Percentiles rank a stretch among this genome's conserved stretches.
These are phyloP conservation scores for Thalassiosira exigua DNA, from an alignment of 352 stramenopile species.

Conservation along the genomic window DNA sequence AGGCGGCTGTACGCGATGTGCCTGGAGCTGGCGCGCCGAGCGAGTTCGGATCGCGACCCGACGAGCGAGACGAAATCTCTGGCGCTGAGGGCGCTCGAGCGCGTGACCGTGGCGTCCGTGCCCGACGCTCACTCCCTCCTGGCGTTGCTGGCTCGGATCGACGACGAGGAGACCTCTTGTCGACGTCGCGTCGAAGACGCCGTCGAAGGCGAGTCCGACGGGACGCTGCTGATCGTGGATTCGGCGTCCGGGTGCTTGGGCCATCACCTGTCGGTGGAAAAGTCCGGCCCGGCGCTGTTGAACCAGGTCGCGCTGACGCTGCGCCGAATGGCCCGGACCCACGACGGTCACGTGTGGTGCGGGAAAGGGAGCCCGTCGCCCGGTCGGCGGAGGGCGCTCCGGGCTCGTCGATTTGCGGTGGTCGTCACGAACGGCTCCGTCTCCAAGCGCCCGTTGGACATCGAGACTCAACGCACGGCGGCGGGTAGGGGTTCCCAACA, in stretches of 20 bases:
- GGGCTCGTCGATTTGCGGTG: constrained; percentile 47
- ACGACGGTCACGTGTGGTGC: constrained; percentile 24
- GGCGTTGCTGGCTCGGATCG: constrained; percentile 47
- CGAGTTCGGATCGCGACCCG: background rate
- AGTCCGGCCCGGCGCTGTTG: constrained; percentile 24
- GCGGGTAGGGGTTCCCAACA: background rate
- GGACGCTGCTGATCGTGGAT: constrained; percentile 54
- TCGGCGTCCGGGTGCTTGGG: constrained; percentile 58
- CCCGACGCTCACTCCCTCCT: constrained; percentile 53
- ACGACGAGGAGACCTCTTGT: constrained; percentile 28
- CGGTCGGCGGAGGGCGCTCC: background rate
- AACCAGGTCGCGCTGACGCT: constrained; percentile 57
- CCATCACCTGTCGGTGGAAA: constrained; percentile 43
- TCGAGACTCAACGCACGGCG: background rate
- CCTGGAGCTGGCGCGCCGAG: constrained; percentile 10
- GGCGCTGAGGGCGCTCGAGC: constrained; percentile 25
- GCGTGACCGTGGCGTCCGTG: constrained; percentile 28
- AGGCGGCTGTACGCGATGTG: constrained; percentile 42
- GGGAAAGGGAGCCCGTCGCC: background rate
- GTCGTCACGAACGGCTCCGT: constrained; percentile 64
- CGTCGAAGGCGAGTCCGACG: constrained; percentile 6
- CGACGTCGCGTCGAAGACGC: background rate
- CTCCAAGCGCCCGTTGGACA: constrained; percentile 24
- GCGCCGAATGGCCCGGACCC: constrained; percentile 42
- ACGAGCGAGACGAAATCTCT: constrained; percentile 22